Evolutionary conservation across 1,284 basidiomycete species (phyloP), one percentile per base, ranked within the genome.

Genomic region (Phenoliferia sp.): DNA sequence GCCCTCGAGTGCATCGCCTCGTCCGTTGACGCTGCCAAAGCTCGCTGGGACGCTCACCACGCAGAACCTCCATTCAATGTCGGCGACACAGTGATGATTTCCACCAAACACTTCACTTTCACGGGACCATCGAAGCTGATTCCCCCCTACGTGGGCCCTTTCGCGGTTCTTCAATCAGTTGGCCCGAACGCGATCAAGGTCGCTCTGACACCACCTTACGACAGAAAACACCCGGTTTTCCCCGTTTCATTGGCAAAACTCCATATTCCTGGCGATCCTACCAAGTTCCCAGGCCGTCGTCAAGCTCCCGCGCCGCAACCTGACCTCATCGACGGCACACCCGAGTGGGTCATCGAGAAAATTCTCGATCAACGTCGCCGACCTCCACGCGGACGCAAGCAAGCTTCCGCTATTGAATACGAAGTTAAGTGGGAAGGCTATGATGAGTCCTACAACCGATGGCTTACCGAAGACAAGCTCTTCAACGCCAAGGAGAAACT

Each of bases 81-180:
- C 28, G 62, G 62, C 31, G 57, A 63, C 54, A 6, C 29, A 5
- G 62, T 63, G 22, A 63, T 63, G 62, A n/a, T 63, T 29, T 63
- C 62, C 19, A 63, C 62, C n/a, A 63, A 63, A 34, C 29, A 31
- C 62, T 63, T 59, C 55, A 56, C 33, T 28, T 6, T 59, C 28
- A 9, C 26, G 3, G 55, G 55, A 12, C 29, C 62, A 10, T 50
- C 33, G 15, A 63, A 61, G 36, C 62, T 63, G 7, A 32, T 48
- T 32, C 35, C 36, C 3, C 62, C 36, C n/a, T n/a, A n/a, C n/a
- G n/a, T 63, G n/a, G n/a, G 29, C 5, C 62, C 62, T 26, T 63
- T 63, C 31, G 32, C 26, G 3, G 54, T 63, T 3, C 33, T 36
- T 22, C 22, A 17, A 15, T 33, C 31, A 36, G 28, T 63, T 16